phyloP scores from a whole-genome alignment of 139 green algal species.

The Cymbomonas tetramitiformis region DNA sequence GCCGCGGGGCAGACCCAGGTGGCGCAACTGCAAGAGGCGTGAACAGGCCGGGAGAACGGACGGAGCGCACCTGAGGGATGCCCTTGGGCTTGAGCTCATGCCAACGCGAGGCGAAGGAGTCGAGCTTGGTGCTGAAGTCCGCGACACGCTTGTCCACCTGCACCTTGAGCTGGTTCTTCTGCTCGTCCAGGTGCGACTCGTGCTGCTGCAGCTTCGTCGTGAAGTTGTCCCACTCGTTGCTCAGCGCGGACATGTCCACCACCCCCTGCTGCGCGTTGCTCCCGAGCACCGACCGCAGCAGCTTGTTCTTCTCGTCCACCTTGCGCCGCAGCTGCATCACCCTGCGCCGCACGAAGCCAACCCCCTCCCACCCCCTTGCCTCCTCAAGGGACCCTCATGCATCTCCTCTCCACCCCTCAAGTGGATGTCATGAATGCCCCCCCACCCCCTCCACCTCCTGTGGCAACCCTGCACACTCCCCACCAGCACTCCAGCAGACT shows the following conservation, averaged over 20 bases:
- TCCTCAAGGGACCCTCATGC: too few species aligned
- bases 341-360: not conserved
- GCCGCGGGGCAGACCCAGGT: too few species aligned
- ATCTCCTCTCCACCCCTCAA: too few species aligned
- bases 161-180: constrained; percentile 41
- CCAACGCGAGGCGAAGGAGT: constrained; percentile 8
- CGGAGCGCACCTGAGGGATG: too few species aligned
- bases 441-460: too few species aligned
- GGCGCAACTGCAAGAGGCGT: too few species aligned
- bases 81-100: constrained; percentile 46
- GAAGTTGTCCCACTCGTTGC: constrained; percentile 53
- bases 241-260: constrained; percentile 47
- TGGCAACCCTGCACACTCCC: too few species aligned
- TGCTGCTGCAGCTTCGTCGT: constrained; percentile 50
- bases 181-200: constrained; percentile 45
- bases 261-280: constrained; percentile 15
- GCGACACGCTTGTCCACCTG: constrained; percentile 32
- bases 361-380: too few species aligned
- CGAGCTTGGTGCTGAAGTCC: constrained; percentile 28
- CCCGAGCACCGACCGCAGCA: constrained; percentile 38
- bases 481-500: too few species aligned
- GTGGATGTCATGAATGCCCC: too few species aligned
- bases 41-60: too few species aligned
- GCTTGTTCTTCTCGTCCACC: constrained; percentile 60
- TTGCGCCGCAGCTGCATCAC: constrained; percentile 33